These are phyloP conservation scores for Diaporthe batatas DNA, from an alignment of 2,329 filamentous ascomycete genomes.

Conservation along the genomic window DNA sequence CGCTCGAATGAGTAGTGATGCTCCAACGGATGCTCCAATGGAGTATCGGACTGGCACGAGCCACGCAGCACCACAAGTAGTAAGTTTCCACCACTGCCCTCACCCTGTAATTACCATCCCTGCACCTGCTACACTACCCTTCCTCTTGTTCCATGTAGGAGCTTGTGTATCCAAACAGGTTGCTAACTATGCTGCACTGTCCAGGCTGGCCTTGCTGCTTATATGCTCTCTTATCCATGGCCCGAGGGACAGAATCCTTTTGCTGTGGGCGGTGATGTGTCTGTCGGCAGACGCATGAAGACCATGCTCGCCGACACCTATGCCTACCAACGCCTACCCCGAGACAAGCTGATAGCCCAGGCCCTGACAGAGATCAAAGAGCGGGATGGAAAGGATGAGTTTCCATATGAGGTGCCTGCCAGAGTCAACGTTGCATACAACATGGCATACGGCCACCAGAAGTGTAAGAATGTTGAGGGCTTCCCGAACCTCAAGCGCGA, in stretches of 20 bases:
- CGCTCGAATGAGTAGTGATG: neutral
- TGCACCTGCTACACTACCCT: neutral
- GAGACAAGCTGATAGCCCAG: neutral
- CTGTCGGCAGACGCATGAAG: slow-evolving; percentile 31
- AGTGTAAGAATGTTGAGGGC: slow-evolving; percentile 28
- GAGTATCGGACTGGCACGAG: neutral
- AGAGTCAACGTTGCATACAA: slow-evolving; percentile 35
- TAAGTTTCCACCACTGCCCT: neutral
- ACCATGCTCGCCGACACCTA: slow-evolving; percentile 23
- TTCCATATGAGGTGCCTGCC: slow-evolving; percentile 16
- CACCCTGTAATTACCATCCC: neutral
- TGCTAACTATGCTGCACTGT: neutral
- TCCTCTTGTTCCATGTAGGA: neutral
- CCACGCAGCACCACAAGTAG: slow-evolving; percentile 17
- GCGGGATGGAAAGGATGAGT: neutral
- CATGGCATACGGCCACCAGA: slow-evolving; percentile 36
- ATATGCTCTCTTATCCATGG: slow-evolving; percentile 35
- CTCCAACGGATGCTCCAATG: neutral
- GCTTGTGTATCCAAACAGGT: neutral
- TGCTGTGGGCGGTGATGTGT: neutral
- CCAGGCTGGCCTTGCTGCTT: slow-evolving; percentile 35
- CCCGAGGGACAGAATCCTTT: slow-evolving; percentile 11
- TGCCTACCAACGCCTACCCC: slow-evolving; percentile 35
- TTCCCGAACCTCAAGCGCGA: slow-evolving; percentile 34
- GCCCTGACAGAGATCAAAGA: neutral